Base-by-base conservation (phyloP, 345 rosid genomes). In the Aquilaria sinensis region DNA sequence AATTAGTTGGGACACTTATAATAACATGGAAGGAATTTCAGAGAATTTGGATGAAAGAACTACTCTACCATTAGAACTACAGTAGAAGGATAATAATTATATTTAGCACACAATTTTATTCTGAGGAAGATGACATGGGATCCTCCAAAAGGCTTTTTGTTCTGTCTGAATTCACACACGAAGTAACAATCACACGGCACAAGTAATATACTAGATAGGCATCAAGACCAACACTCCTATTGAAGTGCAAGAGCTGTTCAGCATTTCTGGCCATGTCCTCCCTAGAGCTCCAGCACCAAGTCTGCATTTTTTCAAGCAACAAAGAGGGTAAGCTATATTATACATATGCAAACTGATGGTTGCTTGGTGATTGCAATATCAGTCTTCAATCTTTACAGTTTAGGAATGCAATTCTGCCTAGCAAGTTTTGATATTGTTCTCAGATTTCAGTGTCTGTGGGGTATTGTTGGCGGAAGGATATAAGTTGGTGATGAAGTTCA, bases 251-350 rank as follows among this genome's bases (percentile, higher is more conserved):
- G 53, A 56, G 60, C 62, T 43, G 29, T 41, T 61, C 56, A 31
- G 47, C 67, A 46, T 55, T 57, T 47, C 37, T 56, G 50, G 54
- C 49, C 12, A 60, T 57, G 51, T 58, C 68, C 53, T 75, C 56
- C 47, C 82, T 87, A 81, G 78, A 89, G 92, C 87, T 92, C 96
- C 96, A 92, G 66, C 77, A 92, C 96, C 74, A 92, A 77, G 73
- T 89, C 96, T 92, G 74, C 84, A 78, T 47, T 49, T 31, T 47
- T 49, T 31, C 57, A 68, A 74, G 65, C 10, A 62, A 29, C 15
- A 67, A 61, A 58, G 46, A 48, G 34, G 46, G 57, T 73, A 68
- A 76, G 81, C 47, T 57, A 56, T 31, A 53, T 33, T 62, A 52
- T 59, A 59, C 14, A 56, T 46, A 43, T 51, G 31, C 48, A 16